Conservation (phyloP, 441 rosid genomes). For the Hypseocharis bilobata region DNA sequence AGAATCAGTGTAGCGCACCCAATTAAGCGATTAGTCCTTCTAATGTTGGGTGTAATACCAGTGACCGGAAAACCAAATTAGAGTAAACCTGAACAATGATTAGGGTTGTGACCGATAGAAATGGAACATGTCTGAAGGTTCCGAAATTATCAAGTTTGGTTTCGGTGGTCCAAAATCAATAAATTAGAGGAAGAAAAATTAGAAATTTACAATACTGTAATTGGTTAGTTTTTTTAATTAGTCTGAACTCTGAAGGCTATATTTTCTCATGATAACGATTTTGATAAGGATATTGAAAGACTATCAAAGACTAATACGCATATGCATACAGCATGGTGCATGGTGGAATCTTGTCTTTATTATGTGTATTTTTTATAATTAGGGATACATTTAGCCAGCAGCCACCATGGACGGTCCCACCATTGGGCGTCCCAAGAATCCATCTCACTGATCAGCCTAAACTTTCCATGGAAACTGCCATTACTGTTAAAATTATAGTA, state of each 20-base stretch:
- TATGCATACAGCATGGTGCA: constrained; percentile 3
- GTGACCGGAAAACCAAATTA: too few relatives aligned
- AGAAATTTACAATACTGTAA: constrained; percentile 3
- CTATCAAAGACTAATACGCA: constrained; percentile 8
- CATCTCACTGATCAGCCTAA: neutral
- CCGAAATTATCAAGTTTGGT: constrained; percentile 16
- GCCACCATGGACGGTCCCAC: constrained; percentile 22
- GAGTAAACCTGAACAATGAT: too few relatives aligned
- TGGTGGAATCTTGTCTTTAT: constrained; percentile 22
- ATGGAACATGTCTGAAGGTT: neutral
- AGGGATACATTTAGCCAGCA: constrained; percentile 18
- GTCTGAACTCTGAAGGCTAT: constrained; percentile 8
- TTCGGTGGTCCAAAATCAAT: constrained; percentile 19
- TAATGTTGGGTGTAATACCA: neutral
- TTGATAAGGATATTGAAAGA: constrained; percentile 4
- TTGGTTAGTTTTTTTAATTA: constrained; percentile 4
- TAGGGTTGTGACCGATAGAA: constrained; percentile 17
- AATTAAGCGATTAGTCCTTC: neutral
- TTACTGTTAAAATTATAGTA: neutral
- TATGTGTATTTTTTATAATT: constrained; percentile 1
- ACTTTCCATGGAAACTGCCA: neutral
- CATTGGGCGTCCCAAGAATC: constrained; percentile 17
- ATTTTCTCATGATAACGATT: constrained; percentile 6
- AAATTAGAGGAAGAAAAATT: constrained; percentile 3
- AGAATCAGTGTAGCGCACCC: neutral